Base-by-base conservation (phyloP, 306 rosid genomes). In the Pyrus betulifolia region DNA sequence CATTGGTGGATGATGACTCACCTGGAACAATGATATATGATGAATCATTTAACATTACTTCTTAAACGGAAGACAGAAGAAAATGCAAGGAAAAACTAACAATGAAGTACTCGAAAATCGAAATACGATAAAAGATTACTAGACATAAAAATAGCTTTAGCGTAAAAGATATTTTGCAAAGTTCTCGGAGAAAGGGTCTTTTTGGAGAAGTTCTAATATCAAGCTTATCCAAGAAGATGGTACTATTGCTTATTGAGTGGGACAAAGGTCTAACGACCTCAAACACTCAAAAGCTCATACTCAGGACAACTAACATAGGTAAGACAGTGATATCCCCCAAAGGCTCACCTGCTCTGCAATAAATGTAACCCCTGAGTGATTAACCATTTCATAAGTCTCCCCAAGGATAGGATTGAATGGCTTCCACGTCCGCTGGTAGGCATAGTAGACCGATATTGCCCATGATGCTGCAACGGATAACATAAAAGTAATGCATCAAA, bases 1-100 rank as follows among this genome's bases (percentile, higher is more conserved):
- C 96, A 86, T 93, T 70, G 98, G 98, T 76, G 97, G 98, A 84
- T 93, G 98, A 86, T 93, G 98, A 83, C 97, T 87, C 52, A 93
- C 94, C 98, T 93, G 85, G 70, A 84, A 82, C 11, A 30, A 23
- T 52, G 45, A 35, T 51, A 49, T 42, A 72, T 4, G 66, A 27
- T 57, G 60, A 69, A 69, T 42, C 45, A 74, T 64, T 42, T 21
- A 28, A 31, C 28, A 9, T 25, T 54, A 69, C 19, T 35, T 30
- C 52, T 49, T 60, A 61, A 72, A 60, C 21, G 61, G 70, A 44
- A 70, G 6, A 71, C 18, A 25, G 38, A 22, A 22, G 35, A 75
- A 17, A 10, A 57, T 61, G 44, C 42, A 22, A 11, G 46, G 58
- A 15, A 40, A 51, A 12, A 45, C 62, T 60, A 71, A 72, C 10